Conservation (phyloP, 345 rosid genomes). For the Mallotus nudiflorus region DNA sequence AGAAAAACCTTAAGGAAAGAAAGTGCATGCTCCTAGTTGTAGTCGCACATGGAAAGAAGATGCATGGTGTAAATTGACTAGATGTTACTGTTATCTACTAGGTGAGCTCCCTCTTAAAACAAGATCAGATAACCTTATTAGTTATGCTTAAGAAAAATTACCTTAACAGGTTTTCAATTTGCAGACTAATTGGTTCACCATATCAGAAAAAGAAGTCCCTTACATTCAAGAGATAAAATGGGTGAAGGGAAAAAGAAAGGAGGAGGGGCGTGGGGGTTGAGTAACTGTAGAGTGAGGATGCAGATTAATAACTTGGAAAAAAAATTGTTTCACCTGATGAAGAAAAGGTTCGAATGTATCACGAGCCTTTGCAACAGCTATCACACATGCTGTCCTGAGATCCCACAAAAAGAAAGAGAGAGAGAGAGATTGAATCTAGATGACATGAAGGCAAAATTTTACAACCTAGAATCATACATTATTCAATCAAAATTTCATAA, state of each 20-base stretch:
- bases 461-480: constrained; percentile 8
- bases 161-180: background rate
- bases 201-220: background rate
- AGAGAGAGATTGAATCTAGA: background rate
- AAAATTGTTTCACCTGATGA: constrained; percentile 55
- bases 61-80: background rate
- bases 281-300: too few relatives aligned
- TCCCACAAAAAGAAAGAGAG: constrained; percentile 17
- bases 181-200: background rate
- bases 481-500: background rate
- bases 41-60: background rate
- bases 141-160: too few relatives aligned
- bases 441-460: background rate
- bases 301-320: background rate
- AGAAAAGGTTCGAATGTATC: constrained; percentile 96
- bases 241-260: background rate
- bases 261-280: background rate
- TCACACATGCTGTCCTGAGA: constrained; percentile 90
- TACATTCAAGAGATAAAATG: background rate
- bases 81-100: background rate
- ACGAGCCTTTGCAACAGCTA: constrained; percentile 97
- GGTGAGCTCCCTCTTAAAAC: background rate
- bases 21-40: background rate
- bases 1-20: too few relatives aligned
- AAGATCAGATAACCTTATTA: background rate